Base-by-base conservation (phyloP, 805 yeast genomes). In the Starmerella davenportii region DNA sequence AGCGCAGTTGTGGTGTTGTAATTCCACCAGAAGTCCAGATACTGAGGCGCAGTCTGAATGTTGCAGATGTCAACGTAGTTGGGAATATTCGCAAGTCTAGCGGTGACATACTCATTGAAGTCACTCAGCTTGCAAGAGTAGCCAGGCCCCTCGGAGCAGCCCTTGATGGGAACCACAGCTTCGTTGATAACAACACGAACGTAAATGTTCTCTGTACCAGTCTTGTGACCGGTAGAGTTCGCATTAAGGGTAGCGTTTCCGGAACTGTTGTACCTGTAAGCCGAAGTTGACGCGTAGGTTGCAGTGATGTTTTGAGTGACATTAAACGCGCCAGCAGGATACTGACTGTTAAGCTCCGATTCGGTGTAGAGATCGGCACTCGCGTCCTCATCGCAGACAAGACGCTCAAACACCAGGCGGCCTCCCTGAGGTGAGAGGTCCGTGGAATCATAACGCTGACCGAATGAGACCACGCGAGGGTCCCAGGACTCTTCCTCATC, bases 141-240 rank as follows among this genome's bases (percentile, higher is more conserved):
- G 1, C 71, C 72, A 5, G 74, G 74, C 7, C 75, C 74, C 33
- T 51, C 46, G 35, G 60, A 55, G 50, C 75, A 70, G 13, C 53
- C 53, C 13, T 65, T 63, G 18, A 70, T 50, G 15, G 74, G 70
- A 24, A 63, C 57, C 14, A 69, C 72, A 4, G 69, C 71, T 49
- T 70, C 75, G 47, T 70, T 70, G 13, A 69, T 47, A 4, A 68
- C 54, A 31, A 63, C 57, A 48, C 75, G 63, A n/a, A 70, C 69
- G 48, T 57, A 71, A 17, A 50, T 48, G 7, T 48, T 48, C n/a
- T n/a, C n/a, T n/a, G n/a, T n/a, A n/a, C n/a, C n/a, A n/a, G n/a
- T n/a, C n/a, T n/a, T n/a, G n/a, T n/a, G n/a, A n/a, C n/a, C n/a
- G n/a, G n/a, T n/a, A n/a, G n/a, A n/a, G n/a, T n/a, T n/a, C n/a